phyloP scores from a whole-genome alignment of 208 protist genomes.

The Acanthamoeba castellanii region DNA sequence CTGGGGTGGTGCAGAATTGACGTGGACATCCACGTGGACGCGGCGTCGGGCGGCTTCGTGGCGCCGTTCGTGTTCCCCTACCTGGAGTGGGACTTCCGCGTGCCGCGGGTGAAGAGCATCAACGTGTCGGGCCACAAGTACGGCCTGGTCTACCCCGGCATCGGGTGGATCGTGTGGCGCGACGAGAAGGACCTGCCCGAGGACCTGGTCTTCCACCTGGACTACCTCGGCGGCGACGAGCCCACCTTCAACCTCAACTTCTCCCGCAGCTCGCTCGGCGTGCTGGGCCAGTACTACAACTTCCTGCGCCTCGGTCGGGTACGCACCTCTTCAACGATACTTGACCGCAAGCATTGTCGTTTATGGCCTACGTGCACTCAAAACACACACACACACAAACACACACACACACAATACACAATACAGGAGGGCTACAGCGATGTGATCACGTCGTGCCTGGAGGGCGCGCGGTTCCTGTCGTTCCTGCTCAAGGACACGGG shows the following conservation, averaged over 20 bases:
- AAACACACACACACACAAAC: neutral
- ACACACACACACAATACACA: neutral
- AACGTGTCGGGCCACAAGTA: conserved; percentile 80
- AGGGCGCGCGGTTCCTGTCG: conserved; percentile 52
- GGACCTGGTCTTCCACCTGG: conserved; percentile 77
- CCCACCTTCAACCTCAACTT: conserved; percentile 80
- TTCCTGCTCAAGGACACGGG: conserved; percentile 68
- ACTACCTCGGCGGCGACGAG: conserved; percentile 76
- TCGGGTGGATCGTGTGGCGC: conserved; percentile 82
- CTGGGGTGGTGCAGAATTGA: conserved; percentile 19
- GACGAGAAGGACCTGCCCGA: conserved; percentile 76
- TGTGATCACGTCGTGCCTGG: conserved; percentile 61
- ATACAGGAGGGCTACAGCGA: conserved; percentile 32
- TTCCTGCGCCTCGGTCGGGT: conserved; percentile 75
- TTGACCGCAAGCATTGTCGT: too few relatives aligned
- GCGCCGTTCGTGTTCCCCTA: conserved; percentile 78
- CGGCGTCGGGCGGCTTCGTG: conserved; percentile 83
- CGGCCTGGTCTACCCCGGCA: conserved; percentile 73
- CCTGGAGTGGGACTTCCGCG: conserved; percentile 77
- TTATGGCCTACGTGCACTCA: too few relatives aligned
- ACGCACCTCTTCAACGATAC: neutral
- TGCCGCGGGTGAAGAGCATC: conserved; percentile 76
- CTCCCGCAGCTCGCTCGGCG: conserved; percentile 64
- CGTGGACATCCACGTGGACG: conserved; percentile 84
- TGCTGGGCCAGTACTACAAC: conserved; percentile 79